These are phyloP conservation scores for Rhodamnia argentea DNA, from an alignment of 345 rosid species.

Conservation along the genomic window DNA sequence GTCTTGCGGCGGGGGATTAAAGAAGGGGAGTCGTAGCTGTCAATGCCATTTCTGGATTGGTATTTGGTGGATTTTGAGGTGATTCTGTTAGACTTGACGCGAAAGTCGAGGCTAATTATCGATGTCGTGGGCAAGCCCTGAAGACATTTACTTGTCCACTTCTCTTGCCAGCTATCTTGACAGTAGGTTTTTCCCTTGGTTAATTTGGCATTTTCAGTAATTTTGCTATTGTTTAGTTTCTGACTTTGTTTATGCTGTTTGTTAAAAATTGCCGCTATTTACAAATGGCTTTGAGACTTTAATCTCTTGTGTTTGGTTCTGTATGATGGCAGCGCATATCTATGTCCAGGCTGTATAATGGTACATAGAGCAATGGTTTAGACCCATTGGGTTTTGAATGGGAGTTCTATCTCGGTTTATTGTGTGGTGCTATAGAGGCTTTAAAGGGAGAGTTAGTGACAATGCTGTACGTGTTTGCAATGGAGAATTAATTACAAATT, in stretches of 20 bases:
- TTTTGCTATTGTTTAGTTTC: background rate
- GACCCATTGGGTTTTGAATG: background rate
- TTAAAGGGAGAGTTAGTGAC: background rate
- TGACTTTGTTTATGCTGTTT: background rate
- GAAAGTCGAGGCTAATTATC: background rate
- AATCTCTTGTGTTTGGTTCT: background rate
- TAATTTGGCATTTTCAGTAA: background rate
- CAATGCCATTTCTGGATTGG: background rate
- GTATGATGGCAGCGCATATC: background rate
- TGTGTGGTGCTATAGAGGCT: background rate
- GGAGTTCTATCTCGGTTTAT: background rate
- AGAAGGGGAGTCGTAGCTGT: background rate
- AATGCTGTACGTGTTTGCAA: background rate
- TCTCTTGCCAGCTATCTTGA: conserved; percentile 88
- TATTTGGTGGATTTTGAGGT: background rate
- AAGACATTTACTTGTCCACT: conserved; percentile 77
- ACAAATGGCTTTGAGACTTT: background rate
- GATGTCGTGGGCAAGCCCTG: conserved; percentile 84
- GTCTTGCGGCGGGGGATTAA: background rate
- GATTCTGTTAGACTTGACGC: background rate
- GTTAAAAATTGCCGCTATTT: background rate
- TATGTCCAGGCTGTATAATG: background rate
- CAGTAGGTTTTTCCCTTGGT: conserved; percentile 25
- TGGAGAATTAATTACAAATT: background rate
- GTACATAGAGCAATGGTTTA: background rate